A percentile compares a stretch with the other conserved stretches of the same genome.
Conservation (phyloP, 1,284 basidiomycete genomes). For the Leccinum discolor region DNA sequence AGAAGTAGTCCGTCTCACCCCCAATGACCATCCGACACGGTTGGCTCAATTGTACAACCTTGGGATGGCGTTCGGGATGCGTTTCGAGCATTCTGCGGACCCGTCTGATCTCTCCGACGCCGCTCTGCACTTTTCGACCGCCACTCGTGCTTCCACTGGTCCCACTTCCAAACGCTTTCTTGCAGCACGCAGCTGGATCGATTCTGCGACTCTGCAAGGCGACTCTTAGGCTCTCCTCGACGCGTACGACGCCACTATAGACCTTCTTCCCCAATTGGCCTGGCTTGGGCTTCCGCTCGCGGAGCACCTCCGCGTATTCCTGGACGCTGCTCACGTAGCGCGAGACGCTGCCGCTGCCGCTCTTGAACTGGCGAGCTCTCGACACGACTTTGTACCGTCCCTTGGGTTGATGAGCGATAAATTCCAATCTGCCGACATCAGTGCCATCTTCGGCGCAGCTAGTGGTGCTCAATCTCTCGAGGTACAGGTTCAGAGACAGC, state of each 20-base stretch:
- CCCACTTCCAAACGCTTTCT: not conserved
- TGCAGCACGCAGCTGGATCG: not conserved
- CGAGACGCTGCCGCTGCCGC: not conserved
- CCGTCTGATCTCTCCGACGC: not conserved
- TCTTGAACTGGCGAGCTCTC: not conserved
- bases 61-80: not conserved
- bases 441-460: not conserved
- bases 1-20: not conserved
- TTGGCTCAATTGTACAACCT: not conserved
- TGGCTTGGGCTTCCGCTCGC: conserved; percentile 6
- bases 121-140: not conserved
- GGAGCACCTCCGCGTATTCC: not conserved
- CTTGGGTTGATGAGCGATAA: not conserved
- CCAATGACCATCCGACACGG: not conserved
- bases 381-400: not conserved
- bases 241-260: not conserved
- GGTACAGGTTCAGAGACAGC: not conserved
- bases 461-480: not conserved
- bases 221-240: not conserved
- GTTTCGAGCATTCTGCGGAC: not conserved
- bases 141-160: not conserved
- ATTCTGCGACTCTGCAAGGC: not conserved
- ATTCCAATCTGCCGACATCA: not conserved
- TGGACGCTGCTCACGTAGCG: not conserved
- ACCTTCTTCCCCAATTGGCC: conserved; percentile 5